Conservation (phyloP, 148 eudicot species). For the Nepenthes mirabilis region DNA sequence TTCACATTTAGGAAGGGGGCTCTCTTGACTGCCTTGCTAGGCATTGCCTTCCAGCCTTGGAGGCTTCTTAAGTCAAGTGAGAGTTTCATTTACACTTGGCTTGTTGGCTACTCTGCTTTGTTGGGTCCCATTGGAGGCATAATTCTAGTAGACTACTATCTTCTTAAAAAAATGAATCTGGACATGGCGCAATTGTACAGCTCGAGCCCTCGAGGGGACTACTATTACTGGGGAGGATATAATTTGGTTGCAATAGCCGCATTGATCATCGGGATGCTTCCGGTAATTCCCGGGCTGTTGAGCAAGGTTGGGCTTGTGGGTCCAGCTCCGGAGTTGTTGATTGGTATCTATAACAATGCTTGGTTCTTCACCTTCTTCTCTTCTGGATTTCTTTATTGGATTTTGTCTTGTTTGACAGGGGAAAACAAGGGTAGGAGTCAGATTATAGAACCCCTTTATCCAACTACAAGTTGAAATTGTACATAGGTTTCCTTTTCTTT, state of each 20-base stretch:
- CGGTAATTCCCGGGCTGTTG: slow-evolving; percentile 78
- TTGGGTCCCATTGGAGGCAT: slow-evolving; percentile 89
- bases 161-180: slow-evolving; percentile 34
- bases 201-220: slow-evolving; percentile 38
- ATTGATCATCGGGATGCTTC: slow-evolving; percentile 57
- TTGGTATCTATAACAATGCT: slow-evolving; percentile 67
- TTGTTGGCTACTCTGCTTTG: slow-evolving; percentile 83
- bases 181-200: slow-evolving; percentile 48
- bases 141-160: slow-evolving; percentile 73
- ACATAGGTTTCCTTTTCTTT: background rate
- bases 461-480: background rate
- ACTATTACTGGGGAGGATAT: slow-evolving; percentile 65
- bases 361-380: slow-evolving; percentile 86
- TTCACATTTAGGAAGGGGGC: slow-evolving; percentile 81
- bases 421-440: background rate
- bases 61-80: slow-evolving; percentile 80
- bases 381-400: slow-evolving; percentile 63
- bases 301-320: slow-evolving; percentile 43
- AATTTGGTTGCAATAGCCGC: slow-evolving; percentile 65
- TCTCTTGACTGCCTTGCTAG: slow-evolving; percentile 71
- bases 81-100: slow-evolving; percentile 96
- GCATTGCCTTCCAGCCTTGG: slow-evolving; percentile 91
- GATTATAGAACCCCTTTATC: background rate
- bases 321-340: slow-evolving; percentile 27
- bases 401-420: slow-evolving; percentile 17